Conservation (phyloP, 2,329 filamentous ascomycete genomes). For the Helminthosporium solani region DNA sequence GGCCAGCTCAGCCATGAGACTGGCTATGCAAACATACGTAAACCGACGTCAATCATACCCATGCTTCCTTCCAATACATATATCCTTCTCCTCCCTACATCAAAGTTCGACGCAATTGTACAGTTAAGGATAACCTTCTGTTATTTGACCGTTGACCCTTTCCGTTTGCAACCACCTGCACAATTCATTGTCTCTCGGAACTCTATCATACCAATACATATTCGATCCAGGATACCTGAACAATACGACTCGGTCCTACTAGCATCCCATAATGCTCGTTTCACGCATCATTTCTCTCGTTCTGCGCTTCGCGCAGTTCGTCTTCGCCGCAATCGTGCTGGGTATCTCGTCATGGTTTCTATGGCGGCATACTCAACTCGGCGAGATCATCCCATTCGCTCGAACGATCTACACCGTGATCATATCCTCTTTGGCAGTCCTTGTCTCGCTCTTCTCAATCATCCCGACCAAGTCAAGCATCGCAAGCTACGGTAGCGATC, state of each 20-base stretch:
- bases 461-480: slow-evolving; percentile 69
- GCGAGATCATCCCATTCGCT: slow-evolving; percentile 55
- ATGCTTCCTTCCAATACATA: neutral
- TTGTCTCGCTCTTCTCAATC: slow-evolving; percentile 70
- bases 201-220: neutral
- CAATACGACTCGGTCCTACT: neutral
- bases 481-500: slow-evolving; percentile 69
- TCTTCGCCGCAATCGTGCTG: slow-evolving; percentile 63
- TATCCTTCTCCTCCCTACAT: neutral
- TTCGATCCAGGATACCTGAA: no score
- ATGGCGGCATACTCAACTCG: slow-evolving; percentile 34
- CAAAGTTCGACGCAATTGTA: no score
- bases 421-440: slow-evolving; percentile 66
- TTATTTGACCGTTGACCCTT: no score
- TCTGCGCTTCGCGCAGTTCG: slow-evolving; percentile 64
- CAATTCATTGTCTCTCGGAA: neutral
- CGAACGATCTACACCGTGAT: slow-evolving; percentile 76
- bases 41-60: neutral
- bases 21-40: neutral
- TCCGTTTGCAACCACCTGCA: neutral
- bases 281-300: slow-evolving; percentile 57
- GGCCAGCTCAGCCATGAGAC: neutral
- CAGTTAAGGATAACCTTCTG: no score
- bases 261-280: slow-evolving; percentile 25
- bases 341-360: slow-evolving; percentile 28